Evolutionary conservation across 2,329 filamentous ascomycete genomes (phyloP), one percentile per base, ranked within the genome.

Genomic region (Penicillium fuscoglaucum): DNA sequence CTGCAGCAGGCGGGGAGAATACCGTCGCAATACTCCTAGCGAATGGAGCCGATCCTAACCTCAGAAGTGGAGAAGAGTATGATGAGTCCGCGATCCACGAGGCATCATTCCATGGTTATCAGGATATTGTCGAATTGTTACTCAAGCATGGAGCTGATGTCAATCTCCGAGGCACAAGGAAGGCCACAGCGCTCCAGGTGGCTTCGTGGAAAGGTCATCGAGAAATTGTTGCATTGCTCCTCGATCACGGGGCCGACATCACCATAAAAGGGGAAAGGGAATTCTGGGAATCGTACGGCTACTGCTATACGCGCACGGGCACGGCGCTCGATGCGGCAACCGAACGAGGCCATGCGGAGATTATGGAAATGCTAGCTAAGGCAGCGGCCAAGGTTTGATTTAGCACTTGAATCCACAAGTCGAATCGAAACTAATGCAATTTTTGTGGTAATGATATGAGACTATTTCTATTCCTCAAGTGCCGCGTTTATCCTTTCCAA

Each of bases 401-500:
- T 51, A 39, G 6, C 2, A 28, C 12, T 12, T 10, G 7, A 46
- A 35, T 19, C 29, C 19, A 21, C 28, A 37, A 35, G 3, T 8
- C 4, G 12, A 17, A 19, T 33, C 7, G 5, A n/a, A 31, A 24
- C 19, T n/a, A 19, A 52, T 43, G 26, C n/a, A 31, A 2, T 13
- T 24, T 24, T 43, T 15, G 19, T 52, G 8, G 21, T 9, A n/a
- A 26, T 6, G 1, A 2, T 17, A 28, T 13, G 31, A n/a, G 8
- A 35, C 6, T 24, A 39, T 39, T 43, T 40, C 3, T 40, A 61
- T 13, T 46, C 53, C 33, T 59, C 40, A 15, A 70, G 39, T 8
- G 66, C 69, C 0, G 49, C 58, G 40, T 68, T 40, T 9, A 75
- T 66, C 54, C 72, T 72, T 53, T 54, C 57, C 47, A 78, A 55